These are phyloP conservation scores for Russula foetens DNA, from an alignment of 768 basidiomycete species.

Conservation along the genomic window DNA sequence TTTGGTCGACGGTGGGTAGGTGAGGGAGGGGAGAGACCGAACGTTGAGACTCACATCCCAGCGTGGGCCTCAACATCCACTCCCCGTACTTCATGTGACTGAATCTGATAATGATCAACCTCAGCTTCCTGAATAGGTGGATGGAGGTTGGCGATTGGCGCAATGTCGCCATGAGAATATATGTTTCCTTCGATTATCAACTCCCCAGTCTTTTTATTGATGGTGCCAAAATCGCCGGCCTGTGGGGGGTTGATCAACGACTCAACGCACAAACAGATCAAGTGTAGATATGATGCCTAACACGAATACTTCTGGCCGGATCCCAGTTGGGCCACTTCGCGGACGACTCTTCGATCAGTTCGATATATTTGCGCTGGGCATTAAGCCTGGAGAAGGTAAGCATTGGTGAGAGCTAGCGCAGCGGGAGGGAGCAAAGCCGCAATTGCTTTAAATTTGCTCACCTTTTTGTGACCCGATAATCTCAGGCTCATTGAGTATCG, in stretches of 20 bases:
- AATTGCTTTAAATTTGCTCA: too few relatives aligned
- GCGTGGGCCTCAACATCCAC: too few relatives aligned
- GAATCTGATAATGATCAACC: too few relatives aligned
- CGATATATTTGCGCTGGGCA: neutral
- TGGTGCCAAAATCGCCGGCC: conserved; percentile 3
- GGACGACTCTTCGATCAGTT: neutral
- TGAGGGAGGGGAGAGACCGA: too few relatives aligned
- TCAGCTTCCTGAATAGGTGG: neutral
- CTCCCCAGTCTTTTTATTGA: neutral
- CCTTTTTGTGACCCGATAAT: too few relatives aligned
- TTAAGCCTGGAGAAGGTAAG: too few relatives aligned
- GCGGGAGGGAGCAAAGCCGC: too few relatives aligned
- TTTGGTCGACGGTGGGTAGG: too few relatives aligned
- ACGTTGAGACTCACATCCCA: too few relatives aligned
- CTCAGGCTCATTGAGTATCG: too few relatives aligned
- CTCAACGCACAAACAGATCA: neutral
- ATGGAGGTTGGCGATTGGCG: neutral
- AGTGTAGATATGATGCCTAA: neutral
- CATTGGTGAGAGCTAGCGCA: too few relatives aligned
- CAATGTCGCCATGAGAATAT: neutral
- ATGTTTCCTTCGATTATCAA: conserved; percentile 3
- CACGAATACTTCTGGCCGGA: neutral
- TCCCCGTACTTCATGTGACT: too few relatives aligned
- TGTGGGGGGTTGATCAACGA: neutral
- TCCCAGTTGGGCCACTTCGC: conserved; percentile 4